phyloP scores from a whole-genome alignment of 257 asterid species.

The Buddleja alternifolia region DNA sequence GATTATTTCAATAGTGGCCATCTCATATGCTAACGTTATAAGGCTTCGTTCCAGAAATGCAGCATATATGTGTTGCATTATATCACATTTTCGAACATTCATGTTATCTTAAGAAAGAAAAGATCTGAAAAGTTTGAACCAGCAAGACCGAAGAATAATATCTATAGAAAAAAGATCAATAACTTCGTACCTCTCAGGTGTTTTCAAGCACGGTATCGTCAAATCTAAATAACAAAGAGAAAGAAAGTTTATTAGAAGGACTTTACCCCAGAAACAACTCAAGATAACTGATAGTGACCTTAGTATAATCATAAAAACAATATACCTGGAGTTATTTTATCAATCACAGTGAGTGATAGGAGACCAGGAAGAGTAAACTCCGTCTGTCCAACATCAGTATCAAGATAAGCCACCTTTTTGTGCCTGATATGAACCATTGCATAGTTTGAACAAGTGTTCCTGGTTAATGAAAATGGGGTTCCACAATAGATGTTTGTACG shows the following conservation, averaged over 20 bases:
- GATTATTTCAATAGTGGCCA: neutral
- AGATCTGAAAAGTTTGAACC: neutral
- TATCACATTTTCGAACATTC: neutral
- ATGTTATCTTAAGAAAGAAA: neutral
- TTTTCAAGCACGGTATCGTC: conserved; percentile 80
- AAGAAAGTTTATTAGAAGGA: conserved; percentile 20
- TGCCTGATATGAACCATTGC: conserved; percentile 52
- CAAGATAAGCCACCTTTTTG: conserved; percentile 85
- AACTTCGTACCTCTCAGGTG: conserved; percentile 78
- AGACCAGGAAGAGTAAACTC: conserved; percentile 96
- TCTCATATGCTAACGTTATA: conserved; percentile 14
- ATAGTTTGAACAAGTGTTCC: neutral
- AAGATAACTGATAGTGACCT: neutral
- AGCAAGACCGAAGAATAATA: neutral
- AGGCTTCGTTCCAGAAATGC: conserved; percentile 5
- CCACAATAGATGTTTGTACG: neutral
- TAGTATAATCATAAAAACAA: neutral
- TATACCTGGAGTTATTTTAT: conserved; percentile 73
- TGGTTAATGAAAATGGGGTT: neutral
- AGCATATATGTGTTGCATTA: conserved; percentile 9
- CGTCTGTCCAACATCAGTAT: conserved; percentile 96
- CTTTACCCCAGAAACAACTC: neutral
- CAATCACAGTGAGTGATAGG: conserved; percentile 70
- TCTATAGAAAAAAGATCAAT: neutral
- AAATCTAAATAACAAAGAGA: conserved; percentile 55